Evolutionary conservation across 1,284 basidiomycete species (phyloP).

Genomic region (Melampsora larici-populina): DNA sequence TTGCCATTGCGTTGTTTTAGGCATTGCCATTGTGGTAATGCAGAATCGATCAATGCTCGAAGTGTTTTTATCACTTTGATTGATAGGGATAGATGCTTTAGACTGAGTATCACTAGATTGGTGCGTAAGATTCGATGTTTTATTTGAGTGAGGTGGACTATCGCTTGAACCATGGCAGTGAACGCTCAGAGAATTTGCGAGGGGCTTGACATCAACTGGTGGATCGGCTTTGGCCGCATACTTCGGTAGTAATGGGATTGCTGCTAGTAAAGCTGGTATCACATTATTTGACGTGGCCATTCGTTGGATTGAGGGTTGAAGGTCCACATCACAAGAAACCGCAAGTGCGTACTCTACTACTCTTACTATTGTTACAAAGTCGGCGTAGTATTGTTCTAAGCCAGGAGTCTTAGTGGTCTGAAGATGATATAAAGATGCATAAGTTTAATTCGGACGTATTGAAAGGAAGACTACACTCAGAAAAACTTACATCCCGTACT

Average conservation of each 20-base stretch:
- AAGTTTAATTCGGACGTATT: background rate
- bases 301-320: conserved; percentile 6
- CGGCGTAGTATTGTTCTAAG: conserved; percentile 61
- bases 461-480: conserved; percentile 59
- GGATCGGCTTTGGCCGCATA: conserved; percentile 38
- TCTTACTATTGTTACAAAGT: conserved; percentile 67
- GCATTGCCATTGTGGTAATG: conserved; percentile 38
- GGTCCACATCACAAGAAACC: conserved; percentile 53
- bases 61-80: background rate
- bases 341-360: conserved; percentile 65
- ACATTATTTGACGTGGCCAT: conserved; percentile 15
- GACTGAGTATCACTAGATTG: too few relatives aligned
- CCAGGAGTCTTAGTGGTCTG: conserved; percentile 37
- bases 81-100: background rate
- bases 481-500: conserved; percentile 54
- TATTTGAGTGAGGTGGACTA: background rate
- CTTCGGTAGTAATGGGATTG: conserved; percentile 20
- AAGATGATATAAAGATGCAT: background rate
- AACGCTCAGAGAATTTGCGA: background rate
- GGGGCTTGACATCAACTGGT: background rate
- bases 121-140: background rate
- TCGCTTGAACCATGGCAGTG: background rate
- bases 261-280: conserved; percentile 13
- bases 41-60: conserved; percentile 3
- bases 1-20: conserved; percentile 41